phyloP scores from a whole-genome alignment of 2,329 filamentous ascomycete genomes.

The Penicillium polonicum region DNA sequence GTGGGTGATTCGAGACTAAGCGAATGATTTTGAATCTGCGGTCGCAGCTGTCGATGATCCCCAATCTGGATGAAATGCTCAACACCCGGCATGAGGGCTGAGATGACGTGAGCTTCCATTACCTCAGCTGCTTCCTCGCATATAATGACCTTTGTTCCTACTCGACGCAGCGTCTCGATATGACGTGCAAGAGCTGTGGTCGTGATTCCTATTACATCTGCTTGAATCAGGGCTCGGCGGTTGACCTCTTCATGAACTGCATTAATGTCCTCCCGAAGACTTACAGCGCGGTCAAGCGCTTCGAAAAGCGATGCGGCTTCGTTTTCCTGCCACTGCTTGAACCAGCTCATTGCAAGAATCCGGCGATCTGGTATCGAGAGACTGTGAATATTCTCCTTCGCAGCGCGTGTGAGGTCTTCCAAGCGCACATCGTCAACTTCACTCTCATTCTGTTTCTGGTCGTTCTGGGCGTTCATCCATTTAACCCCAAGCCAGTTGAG shows the following conservation, averaged over 20 bases:
- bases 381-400: neutral
- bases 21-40: constrained; percentile 25
- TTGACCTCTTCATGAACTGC: constrained; percentile 8
- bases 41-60: constrained; percentile 38
- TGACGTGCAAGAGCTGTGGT: constrained; percentile 11
- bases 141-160: constrained; percentile 43
- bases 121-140: constrained; percentile 71
- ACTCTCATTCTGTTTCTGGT: neutral
- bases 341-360: constrained; percentile 7
- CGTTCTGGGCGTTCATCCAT: neutral
- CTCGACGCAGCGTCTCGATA: constrained; percentile 10
- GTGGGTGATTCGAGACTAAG: constrained; percentile 6
- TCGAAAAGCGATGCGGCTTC: constrained; percentile 2
- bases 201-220: constrained; percentile 17
- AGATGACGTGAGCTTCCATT: constrained; percentile 58
- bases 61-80: constrained; percentile 43
- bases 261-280: neutral
- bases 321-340: neutral
- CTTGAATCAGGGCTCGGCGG: constrained; percentile 5
- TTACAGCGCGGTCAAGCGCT: neutral
- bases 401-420: neutral
- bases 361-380: constrained; percentile 1
- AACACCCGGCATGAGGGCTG: constrained; percentile 39
- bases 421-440: constrained; percentile 3
- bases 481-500: constrained; percentile 3